Conservation (phyloP, 805 yeast genomes). For the Candida golubevii region DNA sequence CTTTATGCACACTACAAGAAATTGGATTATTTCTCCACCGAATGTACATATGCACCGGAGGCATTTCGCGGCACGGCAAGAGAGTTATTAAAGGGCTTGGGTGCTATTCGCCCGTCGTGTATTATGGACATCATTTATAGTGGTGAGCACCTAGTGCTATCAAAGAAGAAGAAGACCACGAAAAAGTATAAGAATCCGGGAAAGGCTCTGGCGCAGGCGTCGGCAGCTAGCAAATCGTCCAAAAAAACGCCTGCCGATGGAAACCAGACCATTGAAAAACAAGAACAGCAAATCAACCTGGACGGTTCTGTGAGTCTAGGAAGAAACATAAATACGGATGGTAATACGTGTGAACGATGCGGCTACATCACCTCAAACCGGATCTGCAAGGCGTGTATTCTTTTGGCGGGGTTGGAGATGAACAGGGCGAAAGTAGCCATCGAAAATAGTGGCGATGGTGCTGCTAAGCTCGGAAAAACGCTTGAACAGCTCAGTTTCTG, state of each 20-base stretch:
- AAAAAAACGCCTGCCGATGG: not conserved
- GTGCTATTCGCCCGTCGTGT: slow-evolving; percentile 85
- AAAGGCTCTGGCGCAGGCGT: not conserved
- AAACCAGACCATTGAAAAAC: slow-evolving; percentile 1
- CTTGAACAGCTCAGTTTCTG: slow-evolving; percentile 64
- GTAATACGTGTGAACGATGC: slow-evolving; percentile 79
- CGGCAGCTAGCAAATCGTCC: slow-evolving; percentile 15
- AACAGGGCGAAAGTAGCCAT: slow-evolving; percentile 63
- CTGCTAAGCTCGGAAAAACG: slow-evolving; percentile 57
- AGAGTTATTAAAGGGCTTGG: slow-evolving; percentile 83
- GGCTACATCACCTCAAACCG: slow-evolving; percentile 87
- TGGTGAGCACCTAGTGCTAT: slow-evolving; percentile 79
- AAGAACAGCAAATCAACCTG: slow-evolving; percentile 51
- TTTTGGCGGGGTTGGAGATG: slow-evolving; percentile 78
- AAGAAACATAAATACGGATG: slow-evolving; percentile 38
- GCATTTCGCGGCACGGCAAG: slow-evolving; percentile 98
- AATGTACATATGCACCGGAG: slow-evolving; percentile 97
- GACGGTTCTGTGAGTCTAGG: slow-evolving; percentile 59
- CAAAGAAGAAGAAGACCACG: slow-evolving; percentile 49
- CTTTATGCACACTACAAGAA: slow-evolving; percentile 95
- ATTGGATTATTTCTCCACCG: slow-evolving; percentile 93
- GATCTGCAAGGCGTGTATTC: slow-evolving; percentile 89
- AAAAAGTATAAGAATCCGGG: slow-evolving; percentile 26
- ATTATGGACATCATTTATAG: slow-evolving; percentile 91
- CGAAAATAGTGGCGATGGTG: slow-evolving; percentile 59